These are phyloP conservation scores for Naganishia onofrii DNA, from an alignment of 768 basidiomycete species.

Conservation along the genomic window DNA sequence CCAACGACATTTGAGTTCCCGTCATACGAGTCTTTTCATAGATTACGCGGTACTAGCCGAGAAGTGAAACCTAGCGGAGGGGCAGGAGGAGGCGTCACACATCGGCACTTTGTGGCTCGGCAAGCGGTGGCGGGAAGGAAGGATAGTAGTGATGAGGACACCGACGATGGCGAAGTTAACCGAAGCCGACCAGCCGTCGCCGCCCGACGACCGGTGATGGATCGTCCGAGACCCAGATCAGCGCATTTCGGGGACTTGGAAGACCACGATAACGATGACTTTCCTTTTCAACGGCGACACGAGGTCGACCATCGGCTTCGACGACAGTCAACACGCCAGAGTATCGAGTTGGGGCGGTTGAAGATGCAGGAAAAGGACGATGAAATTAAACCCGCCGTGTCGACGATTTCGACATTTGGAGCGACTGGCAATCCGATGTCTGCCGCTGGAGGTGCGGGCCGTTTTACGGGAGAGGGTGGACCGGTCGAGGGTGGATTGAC, in stretches of 20 bases:
- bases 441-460: too few relatives aligned
- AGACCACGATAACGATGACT: not conserved
- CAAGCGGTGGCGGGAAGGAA: not conserved
- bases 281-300: conserved; percentile 11
- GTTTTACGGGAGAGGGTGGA: not conserved
- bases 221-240: conserved; percentile 12
- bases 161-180: not conserved
- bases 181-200: not conserved
- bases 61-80: not conserved
- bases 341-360: conserved; percentile 14
- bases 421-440: too few relatives aligned
- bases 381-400: not conserved
- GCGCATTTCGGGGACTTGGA: conserved; percentile 10
- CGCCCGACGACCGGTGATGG: conserved; percentile 4
- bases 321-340: conserved; percentile 8
- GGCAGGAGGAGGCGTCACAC: not conserved
- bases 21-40: conserved; percentile 16
- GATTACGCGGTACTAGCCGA: not conserved
- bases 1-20: conserved; percentile 14
- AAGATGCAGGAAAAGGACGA: conserved; percentile 16
- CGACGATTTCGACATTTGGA: not conserved
- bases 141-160: conserved; percentile 16
- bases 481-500: not conserved
- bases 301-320: conserved; percentile 17
- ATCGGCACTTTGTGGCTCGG: not conserved